A percentile compares a stretch with the other conserved stretches of the same genome.
These are phyloP conservation scores for Pigoraptor vietnamica DNA, from an alignment of 78 protist species.

Conservation along the genomic window DNA sequence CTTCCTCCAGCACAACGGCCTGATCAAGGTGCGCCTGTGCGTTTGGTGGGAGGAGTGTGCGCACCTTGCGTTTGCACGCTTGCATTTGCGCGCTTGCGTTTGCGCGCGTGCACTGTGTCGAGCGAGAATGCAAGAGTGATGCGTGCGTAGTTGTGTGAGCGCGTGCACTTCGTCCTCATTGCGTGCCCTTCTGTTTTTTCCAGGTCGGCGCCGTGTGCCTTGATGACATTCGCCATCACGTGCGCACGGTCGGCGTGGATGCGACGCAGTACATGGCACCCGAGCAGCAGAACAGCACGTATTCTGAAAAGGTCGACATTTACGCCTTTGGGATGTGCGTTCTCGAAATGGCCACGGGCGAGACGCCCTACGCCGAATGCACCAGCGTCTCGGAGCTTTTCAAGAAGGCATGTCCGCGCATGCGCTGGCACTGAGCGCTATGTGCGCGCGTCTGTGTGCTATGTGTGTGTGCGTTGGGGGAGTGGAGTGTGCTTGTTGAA, in stretches of 20 bases:
- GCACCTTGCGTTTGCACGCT: not conserved
- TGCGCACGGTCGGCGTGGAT: constrained; percentile 11
- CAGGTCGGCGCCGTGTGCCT: constrained; percentile 11
- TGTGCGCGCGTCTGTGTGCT: not conserved
- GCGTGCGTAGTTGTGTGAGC: not conserved
- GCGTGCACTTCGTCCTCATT: too few relatives aligned
- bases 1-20: constrained; percentile 61
- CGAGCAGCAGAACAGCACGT: not conserved
- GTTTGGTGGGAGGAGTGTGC: not conserved
- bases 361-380: constrained; percentile 74
- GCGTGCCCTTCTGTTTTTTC: too few relatives aligned
- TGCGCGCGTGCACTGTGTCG: too few relatives aligned
- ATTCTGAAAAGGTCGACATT: constrained; percentile 49
- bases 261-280: not conserved
- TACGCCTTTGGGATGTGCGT: constrained; percentile 86
- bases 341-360: constrained; percentile 74
- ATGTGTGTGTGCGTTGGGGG: not conserved
- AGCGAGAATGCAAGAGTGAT: too few relatives aligned
- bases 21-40: not conserved
- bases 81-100: not conserved
- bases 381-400: constrained; percentile 50
- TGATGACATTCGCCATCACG: not conserved
- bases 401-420: constrained; percentile 13
- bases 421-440: not conserved
- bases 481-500: not conserved